Percentiles rank a stretch among this genome's conserved stretches.
These are phyloP conservation scores for Litsea cubeba DNA, from an alignment of 164 flowering plant species.

Conservation along the genomic window DNA sequence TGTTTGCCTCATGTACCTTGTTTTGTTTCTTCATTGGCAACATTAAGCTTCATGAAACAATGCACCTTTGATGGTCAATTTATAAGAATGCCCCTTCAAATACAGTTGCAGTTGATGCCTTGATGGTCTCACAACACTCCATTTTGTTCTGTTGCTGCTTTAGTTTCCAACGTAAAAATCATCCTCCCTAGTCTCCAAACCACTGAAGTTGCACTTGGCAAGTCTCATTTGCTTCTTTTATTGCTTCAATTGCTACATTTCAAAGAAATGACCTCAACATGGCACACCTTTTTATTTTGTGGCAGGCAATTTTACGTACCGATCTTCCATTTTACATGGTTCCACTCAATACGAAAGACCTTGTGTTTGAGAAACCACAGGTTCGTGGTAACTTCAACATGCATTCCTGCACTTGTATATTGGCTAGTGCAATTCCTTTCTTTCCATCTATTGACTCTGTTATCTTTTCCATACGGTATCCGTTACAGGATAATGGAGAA, in stretches of 20 bases:
- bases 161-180: too few relatives aligned
- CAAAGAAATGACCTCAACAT: background rate
- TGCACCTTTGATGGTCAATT: too few relatives aligned
- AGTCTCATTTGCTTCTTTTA: background rate
- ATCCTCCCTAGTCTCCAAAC: too few relatives aligned
- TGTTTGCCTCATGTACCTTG: too few relatives aligned
- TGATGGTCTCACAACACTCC: too few relatives aligned
- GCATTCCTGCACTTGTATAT: background rate
- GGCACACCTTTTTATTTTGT: background rate
- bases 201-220: too few relatives aligned
- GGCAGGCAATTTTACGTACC: slow-evolving; percentile 70
- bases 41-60: too few relatives aligned
- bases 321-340: slow-evolving; percentile 95
- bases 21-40: too few relatives aligned
- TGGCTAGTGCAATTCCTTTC: background rate
- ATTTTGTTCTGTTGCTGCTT: too few relatives aligned
- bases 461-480: background rate
- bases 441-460: background rate
- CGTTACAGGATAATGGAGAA: slow-evolving; percentile 73
- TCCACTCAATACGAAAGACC: slow-evolving; percentile 62
- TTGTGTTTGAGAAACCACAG: slow-evolving; percentile 70
- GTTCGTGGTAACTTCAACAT: slow-evolving; percentile 31
- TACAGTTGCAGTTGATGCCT: too few relatives aligned
- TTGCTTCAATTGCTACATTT: background rate
- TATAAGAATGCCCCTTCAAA: too few relatives aligned